Conservation (phyloP, 1,284 basidiomycete genomes). For the Apiotrichum akiyoshidainum region DNA sequence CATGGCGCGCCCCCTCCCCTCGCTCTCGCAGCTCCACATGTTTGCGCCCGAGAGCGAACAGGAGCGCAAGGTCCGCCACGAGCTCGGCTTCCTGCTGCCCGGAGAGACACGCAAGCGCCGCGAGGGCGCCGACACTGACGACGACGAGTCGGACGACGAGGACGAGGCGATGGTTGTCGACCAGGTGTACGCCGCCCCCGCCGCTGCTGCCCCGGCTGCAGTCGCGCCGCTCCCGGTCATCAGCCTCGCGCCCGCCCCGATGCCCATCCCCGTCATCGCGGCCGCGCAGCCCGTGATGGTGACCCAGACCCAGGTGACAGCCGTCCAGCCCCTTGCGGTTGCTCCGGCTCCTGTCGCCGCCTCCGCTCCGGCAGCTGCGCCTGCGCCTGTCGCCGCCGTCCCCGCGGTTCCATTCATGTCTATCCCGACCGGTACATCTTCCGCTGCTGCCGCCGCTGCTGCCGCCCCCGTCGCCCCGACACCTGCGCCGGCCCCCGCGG, state of each 20-base stretch:
- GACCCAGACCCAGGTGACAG: too few species aligned
- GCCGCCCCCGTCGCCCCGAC: not conserved
- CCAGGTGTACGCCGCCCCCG: not conserved
- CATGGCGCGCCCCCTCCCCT: conserved; percentile 31
- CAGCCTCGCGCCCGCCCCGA: not conserved
- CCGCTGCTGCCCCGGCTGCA: not conserved
- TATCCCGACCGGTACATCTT: not conserved
- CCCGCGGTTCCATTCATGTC: conserved; percentile 20
- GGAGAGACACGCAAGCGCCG: conserved; percentile 7
- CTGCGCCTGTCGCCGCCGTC: not conserved
- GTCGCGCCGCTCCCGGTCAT: not conserved
- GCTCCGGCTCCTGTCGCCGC: not conserved
- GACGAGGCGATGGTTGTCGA: conserved; percentile 14
- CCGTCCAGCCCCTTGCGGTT: not conserved
- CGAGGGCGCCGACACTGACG: conserved; percentile 18
- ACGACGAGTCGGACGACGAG: conserved; percentile 14
- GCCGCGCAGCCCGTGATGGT: not conserved
- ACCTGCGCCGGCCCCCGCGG: not conserved
- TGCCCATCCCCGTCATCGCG: not conserved
- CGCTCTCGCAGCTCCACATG: conserved; percentile 36
- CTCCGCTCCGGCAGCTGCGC: not conserved
- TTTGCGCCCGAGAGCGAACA: conserved; percentile 40
- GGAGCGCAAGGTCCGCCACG: conserved; percentile 32
- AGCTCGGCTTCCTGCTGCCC: conserved; percentile 26
- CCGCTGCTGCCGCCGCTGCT: not conserved